A percentile compares a stretch with the other conserved stretches of the same genome.
Evolutionary conservation across 2,329 filamentous ascomycete species (phyloP).

Genomic region (Beauveria sp.): DNA sequence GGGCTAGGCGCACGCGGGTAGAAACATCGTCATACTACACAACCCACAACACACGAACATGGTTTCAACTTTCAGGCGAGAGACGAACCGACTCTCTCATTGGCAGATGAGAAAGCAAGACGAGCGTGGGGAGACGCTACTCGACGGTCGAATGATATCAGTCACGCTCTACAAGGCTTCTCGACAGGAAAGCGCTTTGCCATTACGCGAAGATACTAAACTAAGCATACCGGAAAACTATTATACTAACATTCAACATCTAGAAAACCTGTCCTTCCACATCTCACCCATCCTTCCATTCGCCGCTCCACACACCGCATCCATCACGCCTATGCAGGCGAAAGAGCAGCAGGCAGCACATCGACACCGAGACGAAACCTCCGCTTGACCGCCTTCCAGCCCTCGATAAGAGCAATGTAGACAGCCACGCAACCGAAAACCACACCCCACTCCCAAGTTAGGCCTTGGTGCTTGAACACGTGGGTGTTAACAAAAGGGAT

Average conservation of each 20-base stretch:
- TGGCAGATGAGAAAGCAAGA: too few relatives aligned
- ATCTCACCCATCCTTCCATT: not conserved
- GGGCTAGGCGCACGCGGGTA: not conserved
- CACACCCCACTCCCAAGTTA: constrained; percentile 66
- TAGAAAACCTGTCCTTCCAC: constrained; percentile 10
- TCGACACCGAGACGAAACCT: constrained; percentile 30
- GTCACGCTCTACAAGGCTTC: not conserved
- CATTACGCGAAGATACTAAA: constrained; percentile 12
- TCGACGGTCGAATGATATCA: not conserved
- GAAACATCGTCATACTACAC: not conserved
- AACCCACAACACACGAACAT: not conserved
- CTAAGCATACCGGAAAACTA: constrained; percentile 12
- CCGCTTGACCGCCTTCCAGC: constrained; percentile 63
- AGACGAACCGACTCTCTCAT: not conserved
- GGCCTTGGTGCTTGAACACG: constrained; percentile 63
- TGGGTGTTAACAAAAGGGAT: constrained; percentile 57
- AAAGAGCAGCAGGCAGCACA: constrained; percentile 13
- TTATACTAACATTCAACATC: constrained; percentile 11
- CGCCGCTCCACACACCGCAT: not conserved
- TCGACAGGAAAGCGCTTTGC: constrained; percentile 13
- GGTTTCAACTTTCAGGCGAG: not conserved
- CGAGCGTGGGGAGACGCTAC: too few relatives aligned
- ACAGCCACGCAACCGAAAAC: constrained; percentile 50
- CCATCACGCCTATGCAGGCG: not conserved
- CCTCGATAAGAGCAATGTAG: constrained; percentile 58